Evolutionary conservation across 306 rosid species (phyloP).

Genomic region (Dalbergia cultrata): DNA sequence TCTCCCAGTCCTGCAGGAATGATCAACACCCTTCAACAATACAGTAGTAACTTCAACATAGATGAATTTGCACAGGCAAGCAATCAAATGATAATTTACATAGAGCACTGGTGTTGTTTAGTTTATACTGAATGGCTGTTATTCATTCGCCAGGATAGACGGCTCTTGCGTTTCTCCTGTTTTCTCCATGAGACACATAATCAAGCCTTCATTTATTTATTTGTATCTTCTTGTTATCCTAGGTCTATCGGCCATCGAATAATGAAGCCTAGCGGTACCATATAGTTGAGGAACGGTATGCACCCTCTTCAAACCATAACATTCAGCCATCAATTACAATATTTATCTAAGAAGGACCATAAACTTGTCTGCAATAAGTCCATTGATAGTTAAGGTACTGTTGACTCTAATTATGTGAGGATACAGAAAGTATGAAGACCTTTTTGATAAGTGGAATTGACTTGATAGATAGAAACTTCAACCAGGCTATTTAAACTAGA

Average conservation of each 20-base stretch:
- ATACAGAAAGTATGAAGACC: neutral
- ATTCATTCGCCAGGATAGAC: neutral
- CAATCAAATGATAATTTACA: conserved; percentile 13
- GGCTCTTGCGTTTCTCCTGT: conserved; percentile 2
- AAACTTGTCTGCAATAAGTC: neutral
- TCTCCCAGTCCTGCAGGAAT: conserved; percentile 83
- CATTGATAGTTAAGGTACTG: neutral
- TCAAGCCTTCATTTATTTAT: conserved; percentile 9
- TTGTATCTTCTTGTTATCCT: conserved; percentile 15
- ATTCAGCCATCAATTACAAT: conserved; percentile 10
- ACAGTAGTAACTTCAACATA: neutral
- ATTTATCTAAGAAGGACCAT: conserved; percentile 13
- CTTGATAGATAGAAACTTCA: conserved; percentile 3
- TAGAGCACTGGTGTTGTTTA: neutral
- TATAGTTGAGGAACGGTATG: neutral
- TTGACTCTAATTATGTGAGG: neutral
- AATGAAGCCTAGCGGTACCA: neutral
- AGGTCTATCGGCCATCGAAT: neutral
- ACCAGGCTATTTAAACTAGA: conserved; percentile 1
- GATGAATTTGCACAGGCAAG: conserved; percentile 1
- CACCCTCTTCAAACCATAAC: neutral
- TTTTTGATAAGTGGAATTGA: neutral
- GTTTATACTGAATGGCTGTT: neutral
- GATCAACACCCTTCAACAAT: conserved; percentile 32
- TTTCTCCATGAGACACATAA: neutral